These are phyloP conservation scores for Saccharomycopsis capsularis DNA, from an alignment of 805 yeast genomes.

Conservation along the genomic window DNA sequence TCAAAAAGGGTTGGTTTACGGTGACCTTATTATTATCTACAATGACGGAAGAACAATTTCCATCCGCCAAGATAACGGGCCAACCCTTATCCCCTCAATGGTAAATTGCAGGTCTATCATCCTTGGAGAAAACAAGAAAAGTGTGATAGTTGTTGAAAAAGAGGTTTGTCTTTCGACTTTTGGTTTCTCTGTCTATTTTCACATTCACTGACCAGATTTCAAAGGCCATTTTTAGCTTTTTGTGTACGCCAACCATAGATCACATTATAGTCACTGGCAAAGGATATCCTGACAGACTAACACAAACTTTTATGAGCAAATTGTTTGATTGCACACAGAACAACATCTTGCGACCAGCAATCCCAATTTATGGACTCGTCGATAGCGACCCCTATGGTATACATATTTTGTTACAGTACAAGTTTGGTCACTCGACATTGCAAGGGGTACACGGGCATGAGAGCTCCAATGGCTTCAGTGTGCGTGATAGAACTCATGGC, in stretches of 20 bases:
- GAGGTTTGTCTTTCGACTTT: conserved; percentile 28
- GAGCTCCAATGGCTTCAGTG: too few species aligned
- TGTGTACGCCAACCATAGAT: conserved; percentile 19
- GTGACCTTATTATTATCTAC: conserved; percentile 25
- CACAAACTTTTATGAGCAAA: conserved; percentile 37
- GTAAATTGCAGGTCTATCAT: conserved; percentile 21
- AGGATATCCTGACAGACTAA: conserved; percentile 61
- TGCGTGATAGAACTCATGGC: not conserved
- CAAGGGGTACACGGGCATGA: too few species aligned
- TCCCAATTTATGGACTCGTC: conserved; percentile 39
- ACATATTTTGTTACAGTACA: conserved; percentile 37
- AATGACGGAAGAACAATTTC: conserved; percentile 13
- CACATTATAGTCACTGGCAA: conserved; percentile 50
- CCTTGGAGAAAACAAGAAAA: conserved; percentile 19
- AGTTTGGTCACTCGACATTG: conserved; percentile 7
- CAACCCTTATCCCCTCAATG: conserved; percentile 37
- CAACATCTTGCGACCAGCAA: too few species aligned
- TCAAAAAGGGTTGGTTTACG: conserved; percentile 30
- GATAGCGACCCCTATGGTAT: conserved; percentile 68
- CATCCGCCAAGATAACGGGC: conserved; percentile 16
- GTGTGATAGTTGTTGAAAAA: conserved; percentile 44
- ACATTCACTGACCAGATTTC: not conserved
- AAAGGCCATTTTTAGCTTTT: conserved; percentile 36
- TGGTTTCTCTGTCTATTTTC: not conserved
- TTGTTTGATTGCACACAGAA: too few species aligned